Percentiles rank a stretch among this genome's conserved stretches.
phyloP scores from a whole-genome alignment of 257 asterid genomes.

The Plantago elongata region DNA sequence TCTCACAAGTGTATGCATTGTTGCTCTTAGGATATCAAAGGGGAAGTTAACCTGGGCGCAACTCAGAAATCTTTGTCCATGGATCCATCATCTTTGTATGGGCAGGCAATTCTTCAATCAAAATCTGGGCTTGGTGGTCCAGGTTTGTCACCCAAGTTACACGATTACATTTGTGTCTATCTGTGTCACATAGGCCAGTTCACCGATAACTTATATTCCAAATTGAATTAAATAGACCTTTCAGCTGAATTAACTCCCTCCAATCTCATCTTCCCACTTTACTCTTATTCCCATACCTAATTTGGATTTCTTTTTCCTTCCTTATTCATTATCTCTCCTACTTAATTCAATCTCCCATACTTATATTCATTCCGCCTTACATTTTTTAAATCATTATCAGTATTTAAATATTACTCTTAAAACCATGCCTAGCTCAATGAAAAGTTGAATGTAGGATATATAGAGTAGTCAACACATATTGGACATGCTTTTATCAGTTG shows the following conservation, averaged over 20 bases:
- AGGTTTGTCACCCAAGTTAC: slow-evolving; percentile 36
- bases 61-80: slow-evolving; percentile 69
- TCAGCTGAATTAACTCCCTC: background rate
- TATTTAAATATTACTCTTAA: too few species aligned
- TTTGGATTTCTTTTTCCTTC: too few species aligned
- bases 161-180: background rate
- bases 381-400: too few species aligned
- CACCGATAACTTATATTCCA: background rate
- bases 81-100: slow-evolving; percentile 91
- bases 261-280: too few species aligned
- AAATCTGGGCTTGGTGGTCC: slow-evolving; percentile 91
- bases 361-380: too few species aligned
- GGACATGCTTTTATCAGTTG: background rate
- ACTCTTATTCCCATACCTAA: too few species aligned
- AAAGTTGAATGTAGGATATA: too few species aligned
- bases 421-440: too few species aligned
- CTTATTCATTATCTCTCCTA: too few species aligned
- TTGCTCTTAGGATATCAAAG: slow-evolving; percentile 63
- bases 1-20: slow-evolving; percentile 17
- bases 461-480: background rate
- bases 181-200: background rate
- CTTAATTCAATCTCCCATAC: too few species aligned
- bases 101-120: slow-evolving; percentile 89
- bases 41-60: slow-evolving; percentile 64
- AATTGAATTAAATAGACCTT: background rate